Percentiles rank a stretch among this genome's conserved stretches.
Evolutionary conservation across 768 basidiomycete species (phyloP).

Genomic region (Mycena crocata): DNA sequence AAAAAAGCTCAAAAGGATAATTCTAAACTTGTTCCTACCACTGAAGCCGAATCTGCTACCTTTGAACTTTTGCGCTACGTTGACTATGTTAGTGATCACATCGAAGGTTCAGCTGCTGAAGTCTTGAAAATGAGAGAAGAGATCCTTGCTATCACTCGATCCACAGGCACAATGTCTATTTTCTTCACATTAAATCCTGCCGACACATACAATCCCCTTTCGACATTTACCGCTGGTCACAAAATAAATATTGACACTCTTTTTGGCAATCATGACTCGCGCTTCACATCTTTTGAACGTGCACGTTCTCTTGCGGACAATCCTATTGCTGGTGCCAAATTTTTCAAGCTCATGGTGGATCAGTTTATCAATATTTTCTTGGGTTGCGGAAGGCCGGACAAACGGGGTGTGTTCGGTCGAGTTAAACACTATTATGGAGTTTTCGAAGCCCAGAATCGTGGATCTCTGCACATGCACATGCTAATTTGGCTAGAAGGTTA

Average conservation of each 20-base stretch:
- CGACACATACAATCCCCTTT: conserved; percentile 33
- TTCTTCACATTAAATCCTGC: conserved; percentile 39
- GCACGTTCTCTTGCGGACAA: conserved; percentile 37
- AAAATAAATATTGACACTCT: conserved; percentile 35
- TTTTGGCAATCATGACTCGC: conserved; percentile 20
- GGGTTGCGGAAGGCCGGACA: conserved; percentile 24
- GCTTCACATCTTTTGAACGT: conserved; percentile 22
- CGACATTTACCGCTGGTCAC: conserved; percentile 24
- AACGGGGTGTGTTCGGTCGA: conserved; percentile 43
- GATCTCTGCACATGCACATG: conserved; percentile 41
- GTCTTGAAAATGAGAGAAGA: conserved; percentile 30
- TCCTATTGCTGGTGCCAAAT: conserved; percentile 48
- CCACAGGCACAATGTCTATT: conserved; percentile 26
- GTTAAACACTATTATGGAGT: conserved; percentile 40
- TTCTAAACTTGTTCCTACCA: conserved; percentile 1
- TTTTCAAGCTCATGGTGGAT: conserved; percentile 45
- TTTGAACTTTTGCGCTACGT: conserved; percentile 32
- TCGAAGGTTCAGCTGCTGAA: conserved; percentile 30
- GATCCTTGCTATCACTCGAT: conserved; percentile 26
- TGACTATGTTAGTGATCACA: too few species aligned
- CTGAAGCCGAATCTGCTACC: conserved; percentile 19
- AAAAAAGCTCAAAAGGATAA: conserved; percentile 17
- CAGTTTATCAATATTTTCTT: conserved; percentile 39
- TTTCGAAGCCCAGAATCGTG: conserved; percentile 45
- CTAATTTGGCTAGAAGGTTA: conserved; percentile 17